These are phyloP conservation scores for Curvularia verruculosa DNA, from an alignment of 2,329 filamentous ascomycete species.

Conservation along the genomic window DNA sequence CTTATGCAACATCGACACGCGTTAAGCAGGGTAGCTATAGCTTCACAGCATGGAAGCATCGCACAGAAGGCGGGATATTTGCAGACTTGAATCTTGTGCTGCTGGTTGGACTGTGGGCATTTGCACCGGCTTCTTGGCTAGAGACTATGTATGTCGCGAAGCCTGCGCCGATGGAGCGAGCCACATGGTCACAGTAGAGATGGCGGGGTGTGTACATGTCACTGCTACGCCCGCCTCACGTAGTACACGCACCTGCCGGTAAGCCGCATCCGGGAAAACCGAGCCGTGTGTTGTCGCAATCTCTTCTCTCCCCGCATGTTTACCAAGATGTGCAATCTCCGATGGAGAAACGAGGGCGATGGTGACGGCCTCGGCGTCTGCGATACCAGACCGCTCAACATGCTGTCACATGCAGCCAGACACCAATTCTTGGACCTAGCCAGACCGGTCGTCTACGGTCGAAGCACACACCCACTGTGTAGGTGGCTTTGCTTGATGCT, in stretches of 20 bases:
- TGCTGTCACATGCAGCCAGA: not conserved
- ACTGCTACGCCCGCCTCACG: not conserved
- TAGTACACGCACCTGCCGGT: not conserved
- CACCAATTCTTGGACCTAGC: not conserved
- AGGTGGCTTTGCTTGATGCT: not conserved
- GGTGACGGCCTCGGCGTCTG: not conserved
- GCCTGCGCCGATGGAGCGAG: not conserved
- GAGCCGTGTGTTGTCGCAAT: not conserved
- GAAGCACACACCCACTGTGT: not conserved
- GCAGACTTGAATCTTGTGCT: not conserved
- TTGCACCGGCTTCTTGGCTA: not conserved
- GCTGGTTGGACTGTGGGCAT: not conserved
- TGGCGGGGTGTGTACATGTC: not conserved
- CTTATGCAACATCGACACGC: constrained; percentile 33
- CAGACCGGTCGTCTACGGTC: not conserved
- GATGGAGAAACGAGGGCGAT: not conserved
- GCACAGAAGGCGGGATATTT: not conserved
- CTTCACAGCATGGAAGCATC: constrained; percentile 10
- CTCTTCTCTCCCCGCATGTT: not conserved
- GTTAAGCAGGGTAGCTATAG: constrained; percentile 31
- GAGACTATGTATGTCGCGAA: not conserved
- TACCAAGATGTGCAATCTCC: not conserved
- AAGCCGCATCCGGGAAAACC: not conserved
- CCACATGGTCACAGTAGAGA: too few species aligned
- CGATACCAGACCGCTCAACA: not conserved